Base-by-base conservation (phyloP, 805 yeast species). In the Pichia thaimueangensis region DNA sequence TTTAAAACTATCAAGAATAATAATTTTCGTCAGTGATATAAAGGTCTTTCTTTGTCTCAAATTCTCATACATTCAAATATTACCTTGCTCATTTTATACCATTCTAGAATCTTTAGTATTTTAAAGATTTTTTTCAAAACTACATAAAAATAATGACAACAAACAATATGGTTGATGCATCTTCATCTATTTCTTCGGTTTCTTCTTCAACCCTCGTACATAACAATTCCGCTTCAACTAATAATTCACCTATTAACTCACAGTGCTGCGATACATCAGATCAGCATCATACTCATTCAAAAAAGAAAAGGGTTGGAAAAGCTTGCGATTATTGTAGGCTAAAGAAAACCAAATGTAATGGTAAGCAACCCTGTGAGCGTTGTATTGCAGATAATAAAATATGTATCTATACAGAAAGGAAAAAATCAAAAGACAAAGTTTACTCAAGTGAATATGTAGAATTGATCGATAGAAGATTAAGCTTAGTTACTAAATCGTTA, bases 251-350 rank as follows among this genome's bases (percentile, higher is more conserved):
- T 24, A 9, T 21, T n/a, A 22, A 5, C 23, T 22, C n/a, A 22
- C 28, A 10, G 17, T 24, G 30, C 5, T 7, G 10, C 6, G 35
- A 32, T 32, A 8, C n/a, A n/a, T n/a, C n/a, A n/a, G n/a, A n/a
- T n/a, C n/a, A n/a, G n/a, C n/a, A n/a, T n/a, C n/a, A n/a, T n/a
- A n/a, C n/a, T n/a, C n/a, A 15, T 20, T 12, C 31, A 19, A 43
- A 54, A 44, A 77, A 76, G 59, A 74, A 71, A 55, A 57, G 84
- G 46, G 82, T 78, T 4, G 80, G 80, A 11, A 77, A 76, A 50
- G 83, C 83, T 6, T 78, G 84, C 49, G 82, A 78, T 53, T 70
- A 74, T 40, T 78, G 84, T 55, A 63, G 84, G 33, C 65, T 77
- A 43, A 78, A 77, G 53, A 78, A 78, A 60, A 77, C 82, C 5